These are phyloP conservation scores for Pulveroboletus sp. DNA, from an alignment of 768 basidiomycete genomes.

Conservation along the genomic window DNA sequence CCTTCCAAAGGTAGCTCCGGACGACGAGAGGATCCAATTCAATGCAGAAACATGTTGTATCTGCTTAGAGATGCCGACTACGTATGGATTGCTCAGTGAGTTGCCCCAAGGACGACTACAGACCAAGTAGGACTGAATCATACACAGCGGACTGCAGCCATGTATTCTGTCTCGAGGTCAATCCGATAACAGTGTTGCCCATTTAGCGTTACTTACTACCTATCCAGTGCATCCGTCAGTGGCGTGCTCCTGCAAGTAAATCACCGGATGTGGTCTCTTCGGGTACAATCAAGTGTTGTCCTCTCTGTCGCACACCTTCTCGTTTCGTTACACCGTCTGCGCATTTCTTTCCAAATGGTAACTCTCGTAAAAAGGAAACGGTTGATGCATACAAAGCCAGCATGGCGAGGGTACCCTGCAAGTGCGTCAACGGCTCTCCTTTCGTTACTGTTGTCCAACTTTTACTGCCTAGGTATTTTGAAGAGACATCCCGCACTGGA, in stretches of 20 bases:
- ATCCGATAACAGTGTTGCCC: conserved; percentile 13
- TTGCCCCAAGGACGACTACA: neutral
- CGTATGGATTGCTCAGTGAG: conserved; percentile 66
- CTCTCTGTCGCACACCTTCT: conserved; percentile 66
- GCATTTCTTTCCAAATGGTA: conserved; percentile 53
- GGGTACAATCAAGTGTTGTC: conserved; percentile 69
- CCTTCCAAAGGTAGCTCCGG: conserved; percentile 16
- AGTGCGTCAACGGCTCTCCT: conserved; percentile 34
- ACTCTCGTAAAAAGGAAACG: conserved; percentile 46
- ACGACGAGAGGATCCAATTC: conserved; percentile 22
- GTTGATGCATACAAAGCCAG: conserved; percentile 64
- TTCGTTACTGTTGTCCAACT: neutral
- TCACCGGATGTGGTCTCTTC: conserved; percentile 47
- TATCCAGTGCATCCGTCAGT: conserved; percentile 68
- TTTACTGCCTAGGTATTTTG: conserved; percentile 50
- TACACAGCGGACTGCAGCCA: conserved; percentile 65
- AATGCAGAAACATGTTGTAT: conserved; percentile 61
- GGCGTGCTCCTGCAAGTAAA: conserved; percentile 62
- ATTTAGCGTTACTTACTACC: conserved; percentile 4
- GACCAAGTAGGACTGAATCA: conserved; percentile 4
- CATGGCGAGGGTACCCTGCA: conserved; percentile 68
- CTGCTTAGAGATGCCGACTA: conserved; percentile 67
- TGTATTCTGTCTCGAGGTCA: conserved; percentile 68
- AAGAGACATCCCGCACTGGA: conserved; percentile 39
- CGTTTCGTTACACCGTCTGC: conserved; percentile 71